Evolutionary conservation across 2,329 filamentous ascomycete genomes (phyloP), one percentile per base, ranked within the genome.

Genomic region (Gaeumannomyces sp.): DNA sequence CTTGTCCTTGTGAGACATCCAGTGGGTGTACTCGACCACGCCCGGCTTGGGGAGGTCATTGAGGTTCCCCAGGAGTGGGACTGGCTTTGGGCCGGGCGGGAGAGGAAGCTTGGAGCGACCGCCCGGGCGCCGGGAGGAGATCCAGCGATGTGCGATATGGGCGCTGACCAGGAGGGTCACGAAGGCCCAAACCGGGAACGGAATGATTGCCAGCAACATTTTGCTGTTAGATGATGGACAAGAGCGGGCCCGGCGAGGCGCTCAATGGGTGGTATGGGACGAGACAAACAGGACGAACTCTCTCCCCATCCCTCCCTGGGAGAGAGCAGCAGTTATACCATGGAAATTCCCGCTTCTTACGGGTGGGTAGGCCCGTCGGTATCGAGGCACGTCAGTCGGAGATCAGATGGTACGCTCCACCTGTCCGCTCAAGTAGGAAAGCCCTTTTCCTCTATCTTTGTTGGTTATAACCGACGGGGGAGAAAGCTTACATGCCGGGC

Each of bases 31-130:
- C 65, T 79, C 77, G 5, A 70, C 72, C 7, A 66, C 67, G 1
- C 74, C 76, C 0, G 65, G 62, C 0, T 74, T 70, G 0, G 82
- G 82, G 14, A 85, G 71, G 66, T 85, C 81, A 1, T 68, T 66
- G 22, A 84, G 67, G 68, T 85, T 85, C 4, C 83, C 83, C 4
- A 85, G 35, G 0, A 85, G 19, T 0, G 81, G 80, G 8, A 80
- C 69, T 0, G 76, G 76, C 53, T 74, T 81, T 0, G 83, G 83
- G 0, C 83, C 83, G 1, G 83, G 83, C 1, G 82, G 83, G 10
- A 64, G 29, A 3, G 45, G 45, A 25, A 53, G 45, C 45, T 53
- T 53, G 22, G 45, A 53, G 45, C 22, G 45, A 25, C 19, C 4
- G 45, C 45, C 19, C 45, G 8, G 22, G 7, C 19, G 13, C 45